These are phyloP conservation scores for Neurospora tetrasperma DNA, from an alignment of 495 filamentous ascomycete genomes.

Conservation along the genomic window DNA sequence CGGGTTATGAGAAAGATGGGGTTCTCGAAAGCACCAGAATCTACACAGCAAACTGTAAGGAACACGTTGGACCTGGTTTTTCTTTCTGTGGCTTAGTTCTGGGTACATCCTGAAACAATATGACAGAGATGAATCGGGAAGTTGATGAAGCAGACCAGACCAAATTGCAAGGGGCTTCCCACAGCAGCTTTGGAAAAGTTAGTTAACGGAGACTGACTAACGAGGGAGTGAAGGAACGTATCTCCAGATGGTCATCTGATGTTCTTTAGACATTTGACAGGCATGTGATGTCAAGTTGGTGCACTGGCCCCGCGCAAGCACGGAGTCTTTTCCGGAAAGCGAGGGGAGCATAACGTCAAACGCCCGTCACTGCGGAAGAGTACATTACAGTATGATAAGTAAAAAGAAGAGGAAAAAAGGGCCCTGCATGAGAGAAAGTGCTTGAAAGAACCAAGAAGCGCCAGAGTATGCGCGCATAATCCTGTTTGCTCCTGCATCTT, in stretches of 20 bases:
- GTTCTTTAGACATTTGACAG: background rate
- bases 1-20: conserved; percentile 27
- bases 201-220: background rate
- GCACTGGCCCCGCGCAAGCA: background rate
- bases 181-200: background rate
- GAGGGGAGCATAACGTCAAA: background rate
- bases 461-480: background rate
- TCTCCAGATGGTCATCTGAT: background rate
- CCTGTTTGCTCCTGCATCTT: background rate
- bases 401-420: background rate
- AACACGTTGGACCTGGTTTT: background rate
- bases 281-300: background rate
- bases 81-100: background rate
- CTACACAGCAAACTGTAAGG: background rate
- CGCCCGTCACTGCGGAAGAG: background rate
- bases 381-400: background rate
- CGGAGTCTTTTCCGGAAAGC: background rate
- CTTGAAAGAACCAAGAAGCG: background rate
- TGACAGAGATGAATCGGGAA: background rate
- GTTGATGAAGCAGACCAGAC: background rate
- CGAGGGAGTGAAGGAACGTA: background rate
- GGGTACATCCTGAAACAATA: background rate
- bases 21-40: background rate
- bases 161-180: background rate
- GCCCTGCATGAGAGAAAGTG: background rate